Conservation (phyloP, 1,139 yeast species). For the Geotrichum klebahnii region DNA sequence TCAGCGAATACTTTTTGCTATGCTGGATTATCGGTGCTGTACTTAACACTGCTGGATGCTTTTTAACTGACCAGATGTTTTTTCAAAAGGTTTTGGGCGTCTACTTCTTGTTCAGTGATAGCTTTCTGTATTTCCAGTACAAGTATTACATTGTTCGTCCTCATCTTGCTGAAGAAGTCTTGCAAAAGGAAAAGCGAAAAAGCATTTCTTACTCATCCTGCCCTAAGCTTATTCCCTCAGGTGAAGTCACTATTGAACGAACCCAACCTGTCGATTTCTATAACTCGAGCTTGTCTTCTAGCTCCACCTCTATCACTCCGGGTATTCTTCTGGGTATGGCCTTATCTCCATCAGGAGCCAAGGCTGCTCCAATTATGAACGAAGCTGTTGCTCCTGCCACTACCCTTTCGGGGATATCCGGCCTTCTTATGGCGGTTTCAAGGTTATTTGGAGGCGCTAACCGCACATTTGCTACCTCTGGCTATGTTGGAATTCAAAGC, state of each 20-base stretch:
- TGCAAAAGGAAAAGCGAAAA: slow-evolving; percentile 3
- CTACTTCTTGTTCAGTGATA: slow-evolving; percentile 31
- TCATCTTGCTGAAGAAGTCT: slow-evolving; percentile 14
- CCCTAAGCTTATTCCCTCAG: not conserved
- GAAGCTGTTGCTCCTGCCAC: not conserved
- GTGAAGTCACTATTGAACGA: slow-evolving; percentile 2
- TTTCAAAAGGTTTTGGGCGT: slow-evolving; percentile 34
- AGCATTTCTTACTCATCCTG: not conserved
- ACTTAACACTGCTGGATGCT: slow-evolving; percentile 35
- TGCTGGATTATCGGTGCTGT: slow-evolving; percentile 38
- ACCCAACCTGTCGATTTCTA: not conserved
- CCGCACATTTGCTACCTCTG: not conserved
- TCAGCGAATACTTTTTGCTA: slow-evolving; percentile 32
- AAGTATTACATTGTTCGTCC: slow-evolving; percentile 28
- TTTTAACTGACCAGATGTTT: slow-evolving; percentile 35
- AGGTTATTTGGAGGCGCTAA: not conserved
- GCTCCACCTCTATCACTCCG: slow-evolving; percentile 19
- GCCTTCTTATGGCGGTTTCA: not conserved
- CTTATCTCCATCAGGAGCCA: slow-evolving; percentile 14
- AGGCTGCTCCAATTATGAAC: slow-evolving; percentile 16
- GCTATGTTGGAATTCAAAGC: slow-evolving; percentile 2
- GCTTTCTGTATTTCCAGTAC: slow-evolving; percentile 32
- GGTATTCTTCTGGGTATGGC: slow-evolving; percentile 21
- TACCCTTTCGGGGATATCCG: not conserved
- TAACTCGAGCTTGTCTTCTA: not conserved